phyloP scores from a whole-genome alignment of 1,284 basidiomycete genomes.

The Microbotryomycetes sp. region DNA sequence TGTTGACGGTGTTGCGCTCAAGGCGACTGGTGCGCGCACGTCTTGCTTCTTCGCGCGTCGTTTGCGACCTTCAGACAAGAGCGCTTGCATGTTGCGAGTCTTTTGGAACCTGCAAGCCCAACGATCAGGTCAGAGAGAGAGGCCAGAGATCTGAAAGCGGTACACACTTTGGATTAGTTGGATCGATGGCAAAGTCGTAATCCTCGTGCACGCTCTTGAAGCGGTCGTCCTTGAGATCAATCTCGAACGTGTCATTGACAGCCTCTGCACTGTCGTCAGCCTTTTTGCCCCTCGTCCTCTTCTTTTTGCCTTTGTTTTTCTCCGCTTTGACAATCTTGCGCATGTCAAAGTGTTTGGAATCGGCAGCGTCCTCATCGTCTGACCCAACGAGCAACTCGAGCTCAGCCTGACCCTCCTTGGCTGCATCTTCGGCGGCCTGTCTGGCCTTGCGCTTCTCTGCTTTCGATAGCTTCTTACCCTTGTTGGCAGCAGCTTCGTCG shows the following conservation, averaged over 20 bases:
- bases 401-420: slow-evolving; percentile 49
- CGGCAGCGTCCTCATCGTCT: slow-evolving; percentile 43
- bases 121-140: background rate
- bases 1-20: slow-evolving; percentile 10
- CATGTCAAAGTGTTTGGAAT: slow-evolving; percentile 76
- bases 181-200: slow-evolving; percentile 89
- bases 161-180: slow-evolving; percentile 83
- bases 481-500: slow-evolving; percentile 26
- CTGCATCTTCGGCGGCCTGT: slow-evolving; percentile 25
- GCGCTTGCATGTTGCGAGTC: slow-evolving; percentile 74
- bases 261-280: slow-evolving; percentile 54
- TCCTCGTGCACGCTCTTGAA: slow-evolving; percentile 85
- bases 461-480: slow-evolving; percentile 38
- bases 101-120: slow-evolving; percentile 63
- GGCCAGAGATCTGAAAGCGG: background rate
- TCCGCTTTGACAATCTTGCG: slow-evolving; percentile 82
- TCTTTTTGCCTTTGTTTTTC: slow-evolving; percentile 50
- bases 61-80: slow-evolving; percentile 55
- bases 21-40: slow-evolving; percentile 27
- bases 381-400: slow-evolving; percentile 57
- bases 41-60: slow-evolving; percentile 48
- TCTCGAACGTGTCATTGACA: slow-evolving; percentile 54
- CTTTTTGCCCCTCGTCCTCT: slow-evolving; percentile 47
- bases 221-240: slow-evolving; percentile 80
- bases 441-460: slow-evolving; percentile 29